Base-by-base conservation (phyloP, 257 asterid species). In the Solanum ahanhuiri region DNA sequence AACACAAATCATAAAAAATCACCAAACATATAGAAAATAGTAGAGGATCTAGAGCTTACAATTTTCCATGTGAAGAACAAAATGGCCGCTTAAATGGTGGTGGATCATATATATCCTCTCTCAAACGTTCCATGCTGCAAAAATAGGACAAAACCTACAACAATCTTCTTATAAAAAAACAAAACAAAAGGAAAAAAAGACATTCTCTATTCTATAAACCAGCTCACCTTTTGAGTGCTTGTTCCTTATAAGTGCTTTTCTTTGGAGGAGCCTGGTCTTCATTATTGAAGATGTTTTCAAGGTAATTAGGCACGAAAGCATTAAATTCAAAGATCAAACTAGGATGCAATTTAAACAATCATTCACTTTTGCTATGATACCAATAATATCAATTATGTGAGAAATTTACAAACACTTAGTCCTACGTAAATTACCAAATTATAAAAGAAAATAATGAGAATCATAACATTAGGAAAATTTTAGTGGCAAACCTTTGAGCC, bases 291-390 rank as follows among this genome's bases (percentile, higher is more conserved):
- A 98, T 95, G 82, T 95, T 96, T 91, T 94, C 99, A 89, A 91
- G 94, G 69, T 98, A 98, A 92, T 93, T 95, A 17, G 98, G 99
- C 88, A 96, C 91, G 94, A 96, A 96, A 89, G 98, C 94, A 87
- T 96, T 95, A 87, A 96, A 95, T 86, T 96, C 99, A 86, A 93
- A 97, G 57, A 96, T 96, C 85, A 96, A 88, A 89, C 94, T 92
- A 30, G 98, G 95, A 85, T 96, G 97, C 66, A 98, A 98, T 85
- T 96, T 91, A 76, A 96, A 96, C 86, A 96, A 91, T 96, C 99
- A 90, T 96, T 96, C 79, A 95, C 99, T 92, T 98, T 92, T 34
- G 64, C 95, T 82, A 95, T 96, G 89, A 96, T 97, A 57, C 98
- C 98, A 82, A 95, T 89, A 2, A 98, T 95, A 90, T 95, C 98